Percentiles rank a stretch among this genome's conserved stretches.
Conservation (phyloP, 1,139 yeast genomes). For the Diutina rugosa region DNA sequence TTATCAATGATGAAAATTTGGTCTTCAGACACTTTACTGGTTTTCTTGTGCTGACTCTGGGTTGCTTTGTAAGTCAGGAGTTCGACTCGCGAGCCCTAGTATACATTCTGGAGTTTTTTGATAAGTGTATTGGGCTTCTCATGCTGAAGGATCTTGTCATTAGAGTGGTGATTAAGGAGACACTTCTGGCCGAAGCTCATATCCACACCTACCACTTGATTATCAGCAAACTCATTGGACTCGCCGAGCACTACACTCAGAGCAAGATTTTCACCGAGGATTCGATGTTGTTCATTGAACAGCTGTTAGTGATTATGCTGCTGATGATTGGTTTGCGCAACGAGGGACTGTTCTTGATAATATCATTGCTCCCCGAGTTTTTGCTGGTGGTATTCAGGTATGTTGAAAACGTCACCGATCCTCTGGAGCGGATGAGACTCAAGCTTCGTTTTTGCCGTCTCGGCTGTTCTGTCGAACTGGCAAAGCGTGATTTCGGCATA, state of each 20-base stretch:
- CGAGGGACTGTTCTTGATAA: constrained; percentile 26
- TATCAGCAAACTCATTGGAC: constrained; percentile 18
- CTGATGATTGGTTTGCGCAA: constrained; percentile 22
- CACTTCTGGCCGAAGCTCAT: constrained; percentile 33
- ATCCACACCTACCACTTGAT: constrained; percentile 27
- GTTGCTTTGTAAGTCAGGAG: constrained; percentile 30
- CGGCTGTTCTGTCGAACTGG: constrained; percentile 33
- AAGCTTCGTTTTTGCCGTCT: constrained; percentile 49
- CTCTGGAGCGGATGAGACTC: constrained; percentile 30
- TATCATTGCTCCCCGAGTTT: constrained; percentile 19
- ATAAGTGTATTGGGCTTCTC: constrained; percentile 34
- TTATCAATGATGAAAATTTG: constrained; percentile 19
- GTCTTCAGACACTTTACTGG: constrained; percentile 53
- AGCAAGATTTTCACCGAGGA: constrained; percentile 16
- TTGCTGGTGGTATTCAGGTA: constrained; percentile 20
- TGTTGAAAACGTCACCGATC: constrained; percentile 13
- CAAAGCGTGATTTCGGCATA: constrained; percentile 23
- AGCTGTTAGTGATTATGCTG: constrained; percentile 23
- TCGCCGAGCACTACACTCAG: constrained; percentile 16
- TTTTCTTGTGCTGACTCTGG: constrained; percentile 17
- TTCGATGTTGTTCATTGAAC: constrained; percentile 25
- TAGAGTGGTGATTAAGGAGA: constrained; percentile 31
- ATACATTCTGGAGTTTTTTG: constrained; percentile 30
- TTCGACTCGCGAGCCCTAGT: constrained; percentile 16
- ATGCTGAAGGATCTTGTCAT: constrained; percentile 39